Percentiles rank a stretch among this genome's conserved stretches.
Conservation (phyloP, 2,329 filamentous ascomycete genomes). For the Fusarium agapanthi region DNA sequence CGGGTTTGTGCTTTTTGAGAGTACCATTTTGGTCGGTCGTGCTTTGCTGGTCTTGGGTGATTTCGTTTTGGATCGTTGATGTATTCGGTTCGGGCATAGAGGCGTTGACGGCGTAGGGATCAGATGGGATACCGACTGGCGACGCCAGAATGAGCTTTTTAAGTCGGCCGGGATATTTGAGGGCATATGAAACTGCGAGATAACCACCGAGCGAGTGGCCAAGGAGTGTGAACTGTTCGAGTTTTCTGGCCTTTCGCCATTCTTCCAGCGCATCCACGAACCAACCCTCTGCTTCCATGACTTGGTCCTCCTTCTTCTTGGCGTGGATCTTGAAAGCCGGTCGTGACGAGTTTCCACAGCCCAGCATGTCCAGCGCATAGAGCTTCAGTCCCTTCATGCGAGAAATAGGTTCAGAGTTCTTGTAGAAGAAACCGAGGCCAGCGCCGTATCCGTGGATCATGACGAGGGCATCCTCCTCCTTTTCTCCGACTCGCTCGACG, state of each 20-base stretch:
- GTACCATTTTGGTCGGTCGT: constrained; percentile 53
- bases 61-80: constrained; percentile 79
- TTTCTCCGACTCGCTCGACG: constrained; percentile 82
- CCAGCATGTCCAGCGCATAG: constrained; percentile 93
- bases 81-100: constrained; percentile 80
- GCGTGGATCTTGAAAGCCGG: constrained; percentile 86
- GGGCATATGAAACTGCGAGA: constrained; percentile 90
- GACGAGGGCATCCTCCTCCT: constrained; percentile 85
- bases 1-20: constrained; percentile 48
- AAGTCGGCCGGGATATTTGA: constrained; percentile 93
- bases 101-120: constrained; percentile 86
- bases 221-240: constrained; percentile 91
- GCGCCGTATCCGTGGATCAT: constrained; percentile 98
- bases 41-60: constrained; percentile 75
- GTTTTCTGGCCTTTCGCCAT: constrained; percentile 87
- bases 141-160: constrained; percentile 97
- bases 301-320: constrained; percentile 81
- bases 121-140: constrained; percentile 92
- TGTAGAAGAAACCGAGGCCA: constrained; percentile 96
- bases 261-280: constrained; percentile 97
- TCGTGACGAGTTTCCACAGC: constrained; percentile 89
- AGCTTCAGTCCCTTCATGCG: constrained; percentile 84
- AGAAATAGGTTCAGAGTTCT: constrained; percentile 91
- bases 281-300: constrained; percentile 90
- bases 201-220: constrained; percentile 96